A percentile compares a stretch with the other conserved stretches of the same genome.
phyloP scores from a whole-genome alignment of 352 stramenopile species.

The Saprolegnia diclina region DNA sequence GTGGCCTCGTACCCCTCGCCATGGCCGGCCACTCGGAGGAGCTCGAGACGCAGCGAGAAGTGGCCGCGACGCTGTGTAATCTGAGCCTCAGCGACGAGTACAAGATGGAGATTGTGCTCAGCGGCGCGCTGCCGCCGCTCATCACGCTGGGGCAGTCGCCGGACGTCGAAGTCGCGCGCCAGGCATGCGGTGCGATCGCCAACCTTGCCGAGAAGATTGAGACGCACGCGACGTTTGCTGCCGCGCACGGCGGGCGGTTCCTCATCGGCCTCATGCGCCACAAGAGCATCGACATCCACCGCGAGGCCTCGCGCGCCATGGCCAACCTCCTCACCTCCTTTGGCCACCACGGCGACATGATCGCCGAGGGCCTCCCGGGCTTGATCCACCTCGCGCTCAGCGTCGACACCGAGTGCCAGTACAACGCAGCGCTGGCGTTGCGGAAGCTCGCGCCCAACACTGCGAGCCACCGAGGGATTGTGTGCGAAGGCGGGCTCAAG shows the following conservation, averaged over 20 bases:
- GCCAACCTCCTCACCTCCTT: slow-evolving; percentile 93
- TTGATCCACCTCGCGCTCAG: slow-evolving; percentile 88
- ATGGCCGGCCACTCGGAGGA: slow-evolving; percentile 81
- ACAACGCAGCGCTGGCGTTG: slow-evolving; percentile 91
- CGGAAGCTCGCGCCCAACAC: slow-evolving; percentile 92
- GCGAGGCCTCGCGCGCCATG: slow-evolving; percentile 89
- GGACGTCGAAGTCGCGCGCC: slow-evolving; percentile 88
- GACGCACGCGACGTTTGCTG: slow-evolving; percentile 87
- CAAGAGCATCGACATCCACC: slow-evolving; percentile 86
- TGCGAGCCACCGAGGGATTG: slow-evolving; percentile 76
- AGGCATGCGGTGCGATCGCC: slow-evolving; percentile 88
- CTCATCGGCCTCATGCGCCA: slow-evolving; percentile 81
- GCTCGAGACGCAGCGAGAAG: slow-evolving; percentile 93
- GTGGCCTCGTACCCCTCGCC: slow-evolving; percentile 79
- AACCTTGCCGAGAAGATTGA: slow-evolving; percentile 94
- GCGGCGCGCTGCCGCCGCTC: slow-evolving; percentile 69
- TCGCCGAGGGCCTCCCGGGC: slow-evolving; percentile 83
- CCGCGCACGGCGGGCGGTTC: slow-evolving; percentile 59
- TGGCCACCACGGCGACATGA: slow-evolving; percentile 87
- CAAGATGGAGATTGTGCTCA: slow-evolving; percentile 85
- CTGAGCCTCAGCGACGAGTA: slow-evolving; percentile 90
- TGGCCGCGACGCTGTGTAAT: slow-evolving; percentile 91
- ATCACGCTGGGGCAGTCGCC: slow-evolving; percentile 82
- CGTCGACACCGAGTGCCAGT: slow-evolving; percentile 91
- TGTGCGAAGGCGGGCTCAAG: slow-evolving; percentile 86